Evolutionary conservation across 2,329 filamentous ascomycete genomes (phyloP).

Genomic region (Arthroderma sp.): DNA sequence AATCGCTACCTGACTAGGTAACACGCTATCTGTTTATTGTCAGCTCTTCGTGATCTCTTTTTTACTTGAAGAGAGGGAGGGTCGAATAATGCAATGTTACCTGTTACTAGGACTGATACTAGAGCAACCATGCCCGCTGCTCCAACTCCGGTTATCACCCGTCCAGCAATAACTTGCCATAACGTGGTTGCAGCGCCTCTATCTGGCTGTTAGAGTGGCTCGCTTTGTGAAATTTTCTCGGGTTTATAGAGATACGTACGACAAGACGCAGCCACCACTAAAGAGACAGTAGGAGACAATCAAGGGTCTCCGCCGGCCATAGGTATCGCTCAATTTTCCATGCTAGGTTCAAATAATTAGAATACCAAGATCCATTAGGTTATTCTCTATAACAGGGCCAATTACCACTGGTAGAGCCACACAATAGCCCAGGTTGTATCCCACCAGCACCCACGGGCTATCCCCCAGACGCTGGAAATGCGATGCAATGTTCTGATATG

Average conservation of each 20-base stretch:
- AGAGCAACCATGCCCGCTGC: conserved; percentile 2
- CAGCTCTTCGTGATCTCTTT: neutral
- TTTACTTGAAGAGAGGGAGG: neutral
- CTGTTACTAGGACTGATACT: neutral
- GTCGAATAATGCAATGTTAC: neutral
- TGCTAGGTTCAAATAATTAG: neutral
- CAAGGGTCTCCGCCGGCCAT: neutral
- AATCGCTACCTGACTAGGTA: neutral
- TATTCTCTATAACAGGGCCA: neutral
- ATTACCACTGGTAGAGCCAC: conserved; percentile 6
- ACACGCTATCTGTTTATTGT: neutral
- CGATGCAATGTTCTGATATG: conserved; percentile 2
- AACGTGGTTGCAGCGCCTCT: neutral
- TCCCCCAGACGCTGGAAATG: neutral
- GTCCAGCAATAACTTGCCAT: conserved; percentile 1
- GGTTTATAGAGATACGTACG: neutral
- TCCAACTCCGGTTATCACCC: conserved; percentile 1
- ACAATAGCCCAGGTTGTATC: conserved; percentile 1
- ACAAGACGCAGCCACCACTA: conserved; percentile 1
- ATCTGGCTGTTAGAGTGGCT: neutral
- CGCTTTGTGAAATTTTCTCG: neutral
- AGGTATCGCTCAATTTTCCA: conserved; percentile 1
- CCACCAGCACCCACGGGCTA: neutral
- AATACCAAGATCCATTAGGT: neutral
- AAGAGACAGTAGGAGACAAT: neutral